Evolutionary conservation across 495 filamentous ascomycete species (phyloP), one percentile per base, ranked within the genome.

Genomic region (Penicillium subrubescens): DNA sequence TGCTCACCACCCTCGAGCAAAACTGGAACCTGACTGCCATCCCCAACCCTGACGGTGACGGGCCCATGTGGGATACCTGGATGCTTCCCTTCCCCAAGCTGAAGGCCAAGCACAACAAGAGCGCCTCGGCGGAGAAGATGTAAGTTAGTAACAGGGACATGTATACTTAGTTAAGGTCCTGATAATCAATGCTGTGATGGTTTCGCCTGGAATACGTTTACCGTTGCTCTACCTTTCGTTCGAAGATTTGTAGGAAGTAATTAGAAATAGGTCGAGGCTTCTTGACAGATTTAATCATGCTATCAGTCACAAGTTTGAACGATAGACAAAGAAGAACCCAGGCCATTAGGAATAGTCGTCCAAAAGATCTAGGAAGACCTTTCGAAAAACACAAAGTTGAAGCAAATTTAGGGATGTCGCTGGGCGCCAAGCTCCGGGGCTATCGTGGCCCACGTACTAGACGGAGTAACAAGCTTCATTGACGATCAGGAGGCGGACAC

Each of bases 61-160:
- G 68, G 39, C 8, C 37, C 63, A 48, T 69, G 61, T 67, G 66
- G 44, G 41, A 74, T 63, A 55, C 63, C 54, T 65, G 60, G 63
- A 60, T 57, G 58, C 41, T 59, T 19, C 72, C 63, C 14, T 64
- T 65, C 55, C 15, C 55, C 33, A 57, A 23, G 12, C 19, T 57
- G 21, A 57, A 57, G 55, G 55, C 34, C 35, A 57, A 57, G 55
- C 25, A 54, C 51, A 5, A 54, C 29, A 21, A 34, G 15, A 54
- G 2, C 14, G 44, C 5, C 12, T 54, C 14, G 0, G n/a, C 15
- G 25, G 14, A 12, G 5, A 2, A 33, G 51, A 54, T 34, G 51
- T 21, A 54, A 19, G 33, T 34, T 54, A 29, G 25, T 19, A 34
- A 21, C 8, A 33, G 25, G 14, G 27, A 34, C 5, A n/a, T 34